phyloP scores from a whole-genome alignment of 345 rosid species.

The Eucalyptus grandis region DNA sequence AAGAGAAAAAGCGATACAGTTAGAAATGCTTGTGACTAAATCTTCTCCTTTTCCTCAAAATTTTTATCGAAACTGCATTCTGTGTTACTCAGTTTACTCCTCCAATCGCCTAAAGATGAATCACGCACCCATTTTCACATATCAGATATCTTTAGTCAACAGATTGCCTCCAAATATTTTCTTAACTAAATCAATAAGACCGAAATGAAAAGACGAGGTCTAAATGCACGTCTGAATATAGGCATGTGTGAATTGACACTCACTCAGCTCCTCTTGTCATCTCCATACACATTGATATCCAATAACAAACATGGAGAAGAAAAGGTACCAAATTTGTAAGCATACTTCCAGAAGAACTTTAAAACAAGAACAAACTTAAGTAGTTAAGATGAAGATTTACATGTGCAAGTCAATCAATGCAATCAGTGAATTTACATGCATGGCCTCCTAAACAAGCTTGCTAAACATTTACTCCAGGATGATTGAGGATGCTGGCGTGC shows the following conservation, averaged over 20 bases:
- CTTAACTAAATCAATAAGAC: neutral
- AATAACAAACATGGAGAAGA: neutral
- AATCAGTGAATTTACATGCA: conserved; percentile 75
- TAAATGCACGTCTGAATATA: neutral
- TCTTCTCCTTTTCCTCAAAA: neutral
- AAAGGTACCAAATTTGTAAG: neutral
- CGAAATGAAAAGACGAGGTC: neutral
- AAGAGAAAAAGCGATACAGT: neutral
- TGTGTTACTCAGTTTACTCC: neutral
- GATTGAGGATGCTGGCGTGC: conserved; percentile 94
- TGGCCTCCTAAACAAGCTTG: conserved; percentile 81
- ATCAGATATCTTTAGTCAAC: neutral
- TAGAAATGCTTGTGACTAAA: neutral
- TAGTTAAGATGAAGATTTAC: neutral
- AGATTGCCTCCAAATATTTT: neutral
- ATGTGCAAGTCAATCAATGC: conserved; percentile 47
- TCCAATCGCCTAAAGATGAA: neutral
- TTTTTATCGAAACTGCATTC: neutral
- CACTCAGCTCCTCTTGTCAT: neutral
- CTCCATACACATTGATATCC: neutral
- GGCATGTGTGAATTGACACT: neutral
- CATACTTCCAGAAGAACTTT: neutral
- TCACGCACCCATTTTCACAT: neutral
- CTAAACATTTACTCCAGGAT: conserved; percentile 95
- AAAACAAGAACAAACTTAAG: neutral